Evolutionary conservation across 2,329 filamentous ascomycete species (phyloP), one percentile per base, ranked within the genome.

Genomic region (Nothopassalora personata): DNA sequence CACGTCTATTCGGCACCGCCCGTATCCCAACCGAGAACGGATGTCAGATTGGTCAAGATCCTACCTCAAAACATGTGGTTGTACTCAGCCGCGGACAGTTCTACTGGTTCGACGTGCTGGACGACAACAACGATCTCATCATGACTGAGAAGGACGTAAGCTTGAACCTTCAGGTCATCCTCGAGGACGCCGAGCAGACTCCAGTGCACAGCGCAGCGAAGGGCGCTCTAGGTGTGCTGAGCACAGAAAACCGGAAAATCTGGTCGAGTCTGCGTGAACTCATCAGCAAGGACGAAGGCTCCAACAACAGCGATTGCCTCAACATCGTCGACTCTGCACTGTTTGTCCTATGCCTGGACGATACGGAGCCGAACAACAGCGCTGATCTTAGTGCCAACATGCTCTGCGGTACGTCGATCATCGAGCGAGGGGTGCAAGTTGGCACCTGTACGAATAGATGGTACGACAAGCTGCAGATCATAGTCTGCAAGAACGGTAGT

Each of bases 401-500:
- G 93, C 88, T 99, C 11, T 97, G 94, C 70, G 94, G 94, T 48
- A 96, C 91, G 0, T 96, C 88, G 67, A 87, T 94, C 70, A 87
- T 97, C 11, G 89, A 96, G 69, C 89, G 88, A 71, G 94, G 94
- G 4, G 90, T 99, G 1, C 94, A 99, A 75, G 91, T 97, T 48
- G 94, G 94, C 31, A 97, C 94, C 1, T 99, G 94, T 76, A 97
- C 93, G 13, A 99, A 99, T 75, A 83, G 94, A 62, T 99, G 94
- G 94, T 99, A 99, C 71, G 94, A 99, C 77, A 99, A 99, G 78
- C 81, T 99, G 51, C 94, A 99, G 72, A 97, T 99, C 63, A 97
- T 99, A 56, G 94, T 99, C 53, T 97, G 94, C 81, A 96, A 96
- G 78, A 99, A 97, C 75, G 94, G 94, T 58, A 96, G 91, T 71